Evolutionary conservation across 176 grass and related monocot genomes (phyloP).

Genomic region (Dactylis glomerata): DNA sequence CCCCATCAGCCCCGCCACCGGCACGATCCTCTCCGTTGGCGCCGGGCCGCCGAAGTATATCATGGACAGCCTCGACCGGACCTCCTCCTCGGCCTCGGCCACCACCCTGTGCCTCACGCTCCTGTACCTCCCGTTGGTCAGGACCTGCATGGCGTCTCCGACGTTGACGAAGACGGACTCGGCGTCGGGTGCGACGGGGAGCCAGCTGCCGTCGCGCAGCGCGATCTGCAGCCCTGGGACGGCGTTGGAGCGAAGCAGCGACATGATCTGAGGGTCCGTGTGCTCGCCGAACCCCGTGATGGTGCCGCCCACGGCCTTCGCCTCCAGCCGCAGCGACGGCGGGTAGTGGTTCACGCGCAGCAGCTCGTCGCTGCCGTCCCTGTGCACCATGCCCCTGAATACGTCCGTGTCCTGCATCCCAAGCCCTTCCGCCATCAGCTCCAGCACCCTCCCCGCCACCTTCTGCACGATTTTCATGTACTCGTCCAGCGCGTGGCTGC

Average conservation of each 20-base stretch:
- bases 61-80: not conserved
- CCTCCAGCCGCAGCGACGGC: not conserved
- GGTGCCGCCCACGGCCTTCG: not conserved
- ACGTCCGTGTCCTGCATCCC: not conserved
- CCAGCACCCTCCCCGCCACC: too few species aligned
- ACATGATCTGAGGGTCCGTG: not conserved
- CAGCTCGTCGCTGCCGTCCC: not conserved
- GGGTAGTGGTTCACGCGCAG: not conserved
- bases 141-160: not conserved
- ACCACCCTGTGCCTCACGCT: not conserved
- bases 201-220: not conserved
- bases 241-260: not conserved
- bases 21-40: not conserved
- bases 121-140: not conserved
- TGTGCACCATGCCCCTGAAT: not conserved
- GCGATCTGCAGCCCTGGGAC: not conserved
- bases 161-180: not conserved
- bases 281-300: not conserved
- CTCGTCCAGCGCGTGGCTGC: too few species aligned
- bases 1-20: not conserved
- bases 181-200: not conserved
- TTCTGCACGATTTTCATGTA: too few species aligned
- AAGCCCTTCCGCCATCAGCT: not conserved
- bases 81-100: not conserved
- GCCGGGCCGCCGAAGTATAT: not conserved